Conservation (phyloP, 2,329 filamentous ascomycete species). For the Cytospora leucostoma region DNA sequence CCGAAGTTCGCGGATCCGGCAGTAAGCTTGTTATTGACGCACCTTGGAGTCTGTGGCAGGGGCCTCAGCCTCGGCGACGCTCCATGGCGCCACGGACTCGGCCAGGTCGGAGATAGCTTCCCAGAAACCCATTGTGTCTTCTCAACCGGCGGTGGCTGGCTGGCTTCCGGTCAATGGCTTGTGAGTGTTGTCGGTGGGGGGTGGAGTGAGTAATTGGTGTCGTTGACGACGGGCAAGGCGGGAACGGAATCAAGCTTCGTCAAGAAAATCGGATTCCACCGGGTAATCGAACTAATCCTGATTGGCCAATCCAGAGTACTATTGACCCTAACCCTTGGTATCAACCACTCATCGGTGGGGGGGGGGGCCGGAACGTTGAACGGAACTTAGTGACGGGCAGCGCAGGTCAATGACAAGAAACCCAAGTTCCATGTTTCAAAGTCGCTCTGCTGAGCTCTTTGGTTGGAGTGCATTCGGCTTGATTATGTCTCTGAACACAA, state of each 20-base stretch:
- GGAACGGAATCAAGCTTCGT: conserved; percentile 39
- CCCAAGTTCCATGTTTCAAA: neutral
- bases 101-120: conserved; percentile 64
- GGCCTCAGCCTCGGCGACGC: conserved; percentile 66
- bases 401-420: neutral
- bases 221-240: conserved; percentile 41
- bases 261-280: conserved; percentile 2
- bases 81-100: conserved; percentile 67
- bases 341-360: neutral
- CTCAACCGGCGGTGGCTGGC: conserved; percentile 42
- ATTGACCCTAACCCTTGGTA: conserved; percentile 19
- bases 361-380: neutral
- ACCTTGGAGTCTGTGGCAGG: conserved; percentile 65
- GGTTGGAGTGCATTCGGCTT: neutral
- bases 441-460: neutral
- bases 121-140: conserved; percentile 63
- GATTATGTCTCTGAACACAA: neutral
- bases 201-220: conserved; percentile 34
- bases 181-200: conserved; percentile 32
- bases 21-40: conserved; percentile 20
- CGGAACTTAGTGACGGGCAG: too few relatives aligned
- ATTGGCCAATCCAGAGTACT: conserved; percentile 43
- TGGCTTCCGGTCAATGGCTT: conserved; percentile 37
- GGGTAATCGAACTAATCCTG: conserved; percentile 32
- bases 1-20: neutral